phyloP scores from a whole-genome alignment of 1,284 basidiomycete species.

The Apiotrichum mycotoxinovorans region DNA sequence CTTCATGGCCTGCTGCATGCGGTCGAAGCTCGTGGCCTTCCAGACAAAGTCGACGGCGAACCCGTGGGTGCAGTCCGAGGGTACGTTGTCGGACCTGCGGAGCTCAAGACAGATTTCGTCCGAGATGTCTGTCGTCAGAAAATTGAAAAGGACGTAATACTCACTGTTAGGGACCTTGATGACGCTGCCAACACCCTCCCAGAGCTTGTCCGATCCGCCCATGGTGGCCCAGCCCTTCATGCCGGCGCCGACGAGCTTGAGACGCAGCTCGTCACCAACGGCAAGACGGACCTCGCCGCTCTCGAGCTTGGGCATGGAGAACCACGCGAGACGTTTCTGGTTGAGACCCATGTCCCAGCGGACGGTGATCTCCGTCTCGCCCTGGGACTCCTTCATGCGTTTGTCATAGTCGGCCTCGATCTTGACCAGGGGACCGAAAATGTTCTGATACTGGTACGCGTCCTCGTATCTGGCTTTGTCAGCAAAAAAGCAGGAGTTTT shows the following conservation, averaged over 20 bases:
- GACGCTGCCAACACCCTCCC: slow-evolving; percentile 97
- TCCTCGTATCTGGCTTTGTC: slow-evolving; percentile 71
- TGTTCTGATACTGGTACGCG: slow-evolving; percentile 99
- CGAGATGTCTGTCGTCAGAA: slow-evolving; percentile 68
- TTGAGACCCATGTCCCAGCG: slow-evolving; percentile 98
- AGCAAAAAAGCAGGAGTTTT: no score
- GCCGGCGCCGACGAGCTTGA: slow-evolving; percentile 79
- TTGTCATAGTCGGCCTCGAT: slow-evolving; percentile 99
- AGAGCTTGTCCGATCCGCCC: slow-evolving; percentile 49
- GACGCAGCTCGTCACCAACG: slow-evolving; percentile 89
- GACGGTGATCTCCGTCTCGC: slow-evolving; percentile 91
- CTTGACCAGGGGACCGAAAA: slow-evolving; percentile 97
- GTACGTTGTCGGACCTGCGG: slow-evolving; percentile 86
- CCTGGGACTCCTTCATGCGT: slow-evolving; percentile 94
- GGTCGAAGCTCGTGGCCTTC: slow-evolving; percentile 98
- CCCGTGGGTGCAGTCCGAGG: slow-evolving; percentile 87
- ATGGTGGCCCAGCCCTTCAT: slow-evolving; percentile 55
- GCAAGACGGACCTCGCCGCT: slow-evolving; percentile 96
- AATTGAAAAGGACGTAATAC: slow-evolving; percentile 19
- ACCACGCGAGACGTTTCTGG: slow-evolving; percentile 97
- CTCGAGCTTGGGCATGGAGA: slow-evolving; percentile 91
- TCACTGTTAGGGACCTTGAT: slow-evolving; percentile 99
- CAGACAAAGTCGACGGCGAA: slow-evolving; percentile 98
- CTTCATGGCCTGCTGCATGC: slow-evolving; percentile 99
- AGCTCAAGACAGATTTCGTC: slow-evolving; percentile 97